A percentile compares a stretch with the other conserved stretches of the same genome.
Conservation (phyloP, 1,284 basidiomycete species). For the Irpex sp. region DNA sequence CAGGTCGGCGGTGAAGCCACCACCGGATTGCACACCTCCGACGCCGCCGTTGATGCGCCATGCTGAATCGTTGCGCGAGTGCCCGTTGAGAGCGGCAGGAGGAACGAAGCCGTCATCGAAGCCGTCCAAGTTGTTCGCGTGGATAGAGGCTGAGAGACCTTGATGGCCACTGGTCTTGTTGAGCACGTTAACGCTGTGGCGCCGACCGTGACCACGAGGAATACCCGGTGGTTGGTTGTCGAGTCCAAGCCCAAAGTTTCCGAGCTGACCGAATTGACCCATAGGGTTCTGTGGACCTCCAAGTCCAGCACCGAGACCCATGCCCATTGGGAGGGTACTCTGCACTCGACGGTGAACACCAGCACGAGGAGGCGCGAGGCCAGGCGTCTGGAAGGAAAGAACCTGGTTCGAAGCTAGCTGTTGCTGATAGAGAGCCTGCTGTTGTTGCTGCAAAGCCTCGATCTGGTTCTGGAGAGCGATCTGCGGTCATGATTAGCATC, state of each 20-base stretch:
- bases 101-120: constrained; percentile 76
- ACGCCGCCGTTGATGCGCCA: constrained; percentile 87
- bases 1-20: constrained; percentile 73
- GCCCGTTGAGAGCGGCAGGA: constrained; percentile 53
- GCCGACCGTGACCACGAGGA: constrained; percentile 83
- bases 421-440: constrained; percentile 85
- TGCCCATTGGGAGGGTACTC: constrained; percentile 72
- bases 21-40: constrained; percentile 61
- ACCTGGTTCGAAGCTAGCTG: constrained; percentile 78
- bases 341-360: constrained; percentile 84
- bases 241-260: constrained; percentile 53
- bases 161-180: constrained; percentile 60
- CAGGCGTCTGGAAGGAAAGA: constrained; percentile 66
- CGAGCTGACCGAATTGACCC: constrained; percentile 64
- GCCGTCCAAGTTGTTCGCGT: constrained; percentile 57
- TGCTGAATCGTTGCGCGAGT: constrained; percentile 75
- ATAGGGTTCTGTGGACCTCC: constrained; percentile 53
- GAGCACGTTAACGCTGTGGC: constrained; percentile 93
- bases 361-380: constrained; percentile 60
- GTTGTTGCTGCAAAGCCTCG: constrained; percentile 85
- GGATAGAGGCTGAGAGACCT: constrained; percentile 42
- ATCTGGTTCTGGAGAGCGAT: constrained; percentile 89
- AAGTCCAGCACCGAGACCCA: constrained; percentile 39
- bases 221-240: constrained; percentile 63
- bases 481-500: constrained; percentile 35